Base-by-base conservation (phyloP, 225 moss, liverwort and hornwort species). In the Takakia lepidozioides region DNA sequence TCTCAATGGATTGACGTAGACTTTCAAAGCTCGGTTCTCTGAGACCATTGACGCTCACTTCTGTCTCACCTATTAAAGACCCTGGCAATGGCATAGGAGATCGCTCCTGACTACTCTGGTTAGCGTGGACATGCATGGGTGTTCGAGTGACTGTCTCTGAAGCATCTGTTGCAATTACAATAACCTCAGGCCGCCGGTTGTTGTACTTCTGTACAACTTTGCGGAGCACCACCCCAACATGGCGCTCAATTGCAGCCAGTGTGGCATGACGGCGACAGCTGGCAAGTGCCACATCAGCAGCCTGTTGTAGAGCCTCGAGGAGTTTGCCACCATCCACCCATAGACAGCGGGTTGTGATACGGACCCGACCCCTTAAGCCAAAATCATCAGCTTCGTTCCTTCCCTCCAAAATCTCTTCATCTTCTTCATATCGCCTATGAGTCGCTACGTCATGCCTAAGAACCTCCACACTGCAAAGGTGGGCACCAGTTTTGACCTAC, bases 101-200 rank as follows among this genome's bases (percentile, higher is more conserved):
- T 0, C 11, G 1, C 32, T 7, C 32, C 11, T 32, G 32, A 6
- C 11, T 7, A 32, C 32, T 32, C 25, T 19, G n/a, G n/a, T n/a
- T n/a, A n/a, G n/a, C n/a, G n/a, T n/a, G n/a, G n/a, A n/a, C n/a
- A n/a, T n/a, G n/a, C n/a, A n/a, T n/a, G n/a, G n/a, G n/a, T n/a
- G n/a, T n/a, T n/a, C n/a, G n/a, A n/a, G n/a, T n/a, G 19, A 53
- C 64, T 17, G 58, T 57, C 38, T 73, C 67, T 20, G 73, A 57
- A 38, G 78, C 70, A 37, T 90, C 90, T 3, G 82, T 75, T 0
- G 87, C 91, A 55, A 91, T 83, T 4, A 98, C 98, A 56, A 91
- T 69, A 11, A 98, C 98, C 51, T 98, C 98, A 20, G 98, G 98
- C 54, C 98, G 69, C 53, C 81, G 87, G 53, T 98, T 98, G 61